Conservation (phyloP, 2,329 filamentous ascomycete species). For the Apiospora rasikravindrae region DNA sequence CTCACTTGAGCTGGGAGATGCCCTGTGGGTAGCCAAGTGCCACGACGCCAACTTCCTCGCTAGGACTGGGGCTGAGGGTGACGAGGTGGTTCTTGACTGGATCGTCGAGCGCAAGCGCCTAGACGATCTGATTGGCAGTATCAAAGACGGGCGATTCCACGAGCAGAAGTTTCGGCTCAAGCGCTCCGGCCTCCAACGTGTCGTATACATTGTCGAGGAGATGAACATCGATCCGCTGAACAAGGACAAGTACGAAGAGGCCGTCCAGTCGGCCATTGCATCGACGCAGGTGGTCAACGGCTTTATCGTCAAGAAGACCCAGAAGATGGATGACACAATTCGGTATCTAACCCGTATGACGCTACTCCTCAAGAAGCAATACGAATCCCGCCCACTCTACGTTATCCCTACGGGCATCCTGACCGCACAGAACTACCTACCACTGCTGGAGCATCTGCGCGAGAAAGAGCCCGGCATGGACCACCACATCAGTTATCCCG, state of each 20-base stretch:
- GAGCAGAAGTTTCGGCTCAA: conserved; percentile 84
- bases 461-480: conserved; percentile 53
- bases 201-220: conserved; percentile 81
- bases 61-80: conserved; percentile 63
- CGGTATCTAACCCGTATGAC: conserved; percentile 78
- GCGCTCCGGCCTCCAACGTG: conserved; percentile 74
- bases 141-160: conserved; percentile 82
- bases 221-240: conserved; percentile 63
- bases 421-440: conserved; percentile 68
- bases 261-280: conserved; percentile 74
- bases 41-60: conserved; percentile 62
- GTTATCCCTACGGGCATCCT: conserved; percentile 71
- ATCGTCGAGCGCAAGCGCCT: conserved; percentile 82
- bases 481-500: conserved; percentile 71
- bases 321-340: conserved; percentile 78
- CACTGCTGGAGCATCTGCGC: conserved; percentile 64
- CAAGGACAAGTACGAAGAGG: conserved; percentile 65
- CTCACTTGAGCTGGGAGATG: conserved; percentile 74
- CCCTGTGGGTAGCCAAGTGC: conserved; percentile 79
- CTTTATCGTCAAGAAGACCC: conserved; percentile 79
- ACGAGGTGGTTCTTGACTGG: conserved; percentile 78
- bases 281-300: conserved; percentile 80
- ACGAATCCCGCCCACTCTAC: conserved; percentile 61
- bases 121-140: conserved; percentile 79
- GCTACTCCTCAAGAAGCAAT: conserved; percentile 66